phyloP scores from a whole-genome alignment of 306 rosid species.

The Pyrus pyrifolia region DNA sequence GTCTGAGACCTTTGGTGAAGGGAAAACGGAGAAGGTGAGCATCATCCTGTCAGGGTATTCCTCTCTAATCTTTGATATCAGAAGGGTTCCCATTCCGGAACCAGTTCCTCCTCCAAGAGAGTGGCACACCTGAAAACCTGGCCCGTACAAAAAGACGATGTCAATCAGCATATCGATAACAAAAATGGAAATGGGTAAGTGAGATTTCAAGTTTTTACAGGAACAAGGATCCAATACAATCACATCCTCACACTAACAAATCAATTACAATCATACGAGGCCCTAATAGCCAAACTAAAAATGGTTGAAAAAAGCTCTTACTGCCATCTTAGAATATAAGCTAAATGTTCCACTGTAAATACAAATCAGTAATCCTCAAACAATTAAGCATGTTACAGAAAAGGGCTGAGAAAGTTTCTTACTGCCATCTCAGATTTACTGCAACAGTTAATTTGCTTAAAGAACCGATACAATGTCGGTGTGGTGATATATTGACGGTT shows the following conservation, averaged over 20 bases:
- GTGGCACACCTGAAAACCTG: slow-evolving; percentile 96
- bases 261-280: not conserved
- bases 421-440: not conserved
- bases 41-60: slow-evolving; percentile 93
- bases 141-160: not conserved
- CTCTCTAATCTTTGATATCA: slow-evolving; percentile 88
- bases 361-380: not conserved
- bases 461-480: slow-evolving; percentile 19
- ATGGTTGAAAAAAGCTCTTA: too few species aligned
- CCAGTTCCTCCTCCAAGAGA: slow-evolving; percentile 97
- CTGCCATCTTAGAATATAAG: too few species aligned
- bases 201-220: not conserved
- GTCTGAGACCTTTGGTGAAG: slow-evolving; percentile 97
- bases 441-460: not conserved
- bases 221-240: not conserved
- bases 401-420: not conserved
- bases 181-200: not conserved
- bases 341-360: too few species aligned
- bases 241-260: not conserved
- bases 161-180: not conserved
- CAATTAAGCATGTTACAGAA: not conserved
- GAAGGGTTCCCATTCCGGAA: slow-evolving; percentile 89
- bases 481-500: not conserved
- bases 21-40: slow-evolving; percentile 92
- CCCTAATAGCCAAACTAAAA: not conserved